A percentile compares a stretch with the other conserved stretches of the same genome.
Evolutionary conservation across 208 protist species (phyloP).

Genomic region (Acanthamoeba healyi): DNA sequence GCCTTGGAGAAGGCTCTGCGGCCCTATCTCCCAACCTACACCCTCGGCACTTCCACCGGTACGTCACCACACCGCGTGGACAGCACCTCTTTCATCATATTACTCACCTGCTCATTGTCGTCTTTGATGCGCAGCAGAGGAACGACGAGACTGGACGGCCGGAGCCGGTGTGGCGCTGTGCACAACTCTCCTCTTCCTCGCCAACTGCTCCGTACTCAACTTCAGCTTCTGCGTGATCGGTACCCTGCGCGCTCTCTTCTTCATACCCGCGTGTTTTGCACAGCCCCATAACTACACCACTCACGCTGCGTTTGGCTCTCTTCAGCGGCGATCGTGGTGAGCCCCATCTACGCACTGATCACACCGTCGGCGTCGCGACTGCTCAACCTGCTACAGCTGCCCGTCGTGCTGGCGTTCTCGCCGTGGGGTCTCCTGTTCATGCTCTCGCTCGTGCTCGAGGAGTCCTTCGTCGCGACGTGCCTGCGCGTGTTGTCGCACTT

Average conservation of each 20-base stretch:
- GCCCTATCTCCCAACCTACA: conserved; percentile 45
- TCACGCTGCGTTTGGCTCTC: not conserved
- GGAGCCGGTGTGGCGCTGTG: not conserved
- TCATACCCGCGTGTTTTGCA: not conserved
- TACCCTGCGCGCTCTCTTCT: not conserved
- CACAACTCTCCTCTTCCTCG: conserved; percentile 23
- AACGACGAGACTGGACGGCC: conserved; percentile 11
- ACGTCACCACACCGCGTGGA: not conserved
- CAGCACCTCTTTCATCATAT: too few species aligned
- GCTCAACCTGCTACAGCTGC: conserved; percentile 15
- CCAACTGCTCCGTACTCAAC: conserved; percentile 53
- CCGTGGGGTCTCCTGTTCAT: conserved; percentile 44
- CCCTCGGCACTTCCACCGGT: not conserved
- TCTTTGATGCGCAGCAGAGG: not conserved
- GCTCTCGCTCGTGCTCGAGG: conserved; percentile 10
- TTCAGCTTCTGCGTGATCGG: conserved; percentile 58
- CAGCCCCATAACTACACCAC: not conserved
- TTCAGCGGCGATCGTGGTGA: conserved; percentile 32
- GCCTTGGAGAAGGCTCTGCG: conserved; percentile 6
- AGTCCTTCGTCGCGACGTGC: conserved; percentile 33
- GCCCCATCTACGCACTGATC: conserved; percentile 18
- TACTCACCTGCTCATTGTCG: too few species aligned
- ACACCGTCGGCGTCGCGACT: conserved; percentile 32
- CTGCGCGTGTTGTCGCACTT: conserved; percentile 33
- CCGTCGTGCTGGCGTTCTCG: not conserved